Conservation (phyloP, 495 filamentous ascomycete genomes). For the Cetradonia linearis region DNA sequence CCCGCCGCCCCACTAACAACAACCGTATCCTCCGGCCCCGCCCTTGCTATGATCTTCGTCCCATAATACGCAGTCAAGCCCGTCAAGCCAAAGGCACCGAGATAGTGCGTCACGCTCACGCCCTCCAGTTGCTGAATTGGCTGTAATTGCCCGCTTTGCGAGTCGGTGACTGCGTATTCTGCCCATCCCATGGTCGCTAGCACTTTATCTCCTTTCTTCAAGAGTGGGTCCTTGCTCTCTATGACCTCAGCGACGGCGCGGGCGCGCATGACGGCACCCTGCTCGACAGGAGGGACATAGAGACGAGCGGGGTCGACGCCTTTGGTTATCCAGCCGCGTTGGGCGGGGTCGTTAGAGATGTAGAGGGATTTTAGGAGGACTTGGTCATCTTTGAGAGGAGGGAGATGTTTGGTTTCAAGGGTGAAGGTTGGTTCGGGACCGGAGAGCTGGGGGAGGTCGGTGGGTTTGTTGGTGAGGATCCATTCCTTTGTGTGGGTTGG, state of each 20-base stretch:
- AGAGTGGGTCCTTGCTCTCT: constrained; percentile 28
- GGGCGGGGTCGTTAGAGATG: constrained; percentile 60
- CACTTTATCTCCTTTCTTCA: constrained; percentile 34
- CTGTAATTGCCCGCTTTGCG: constrained; percentile 27
- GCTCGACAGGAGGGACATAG: constrained; percentile 48
- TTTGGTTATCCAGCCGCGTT: constrained; percentile 54
- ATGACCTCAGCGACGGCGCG: constrained; percentile 39
- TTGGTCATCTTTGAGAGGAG: constrained; percentile 40
- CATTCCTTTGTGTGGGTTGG: constrained; percentile 30
- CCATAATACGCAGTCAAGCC: constrained; percentile 47
- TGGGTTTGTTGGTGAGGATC: constrained; percentile 32
- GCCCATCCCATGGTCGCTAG: constrained; percentile 36
- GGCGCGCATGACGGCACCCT: constrained; percentile 51
- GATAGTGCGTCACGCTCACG: constrained; percentile 36
- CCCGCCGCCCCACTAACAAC: constrained; percentile 43
- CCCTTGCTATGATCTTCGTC: constrained; percentile 33
- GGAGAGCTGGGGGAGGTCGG: constrained; percentile 25
- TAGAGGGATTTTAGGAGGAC: constrained; percentile 51
- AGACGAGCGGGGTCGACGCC: constrained; percentile 35
- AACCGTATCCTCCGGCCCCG: constrained; percentile 32
- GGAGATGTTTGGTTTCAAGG: constrained; percentile 35
- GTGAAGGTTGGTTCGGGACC: constrained; percentile 37
- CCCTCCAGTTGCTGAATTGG: constrained; percentile 29
- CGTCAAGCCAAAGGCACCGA: constrained; percentile 39
- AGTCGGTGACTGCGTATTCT: constrained; percentile 41